Evolutionary conservation across 164 flowering plant genomes (phyloP).

Genomic region (Macadamia tetraphylla): DNA sequence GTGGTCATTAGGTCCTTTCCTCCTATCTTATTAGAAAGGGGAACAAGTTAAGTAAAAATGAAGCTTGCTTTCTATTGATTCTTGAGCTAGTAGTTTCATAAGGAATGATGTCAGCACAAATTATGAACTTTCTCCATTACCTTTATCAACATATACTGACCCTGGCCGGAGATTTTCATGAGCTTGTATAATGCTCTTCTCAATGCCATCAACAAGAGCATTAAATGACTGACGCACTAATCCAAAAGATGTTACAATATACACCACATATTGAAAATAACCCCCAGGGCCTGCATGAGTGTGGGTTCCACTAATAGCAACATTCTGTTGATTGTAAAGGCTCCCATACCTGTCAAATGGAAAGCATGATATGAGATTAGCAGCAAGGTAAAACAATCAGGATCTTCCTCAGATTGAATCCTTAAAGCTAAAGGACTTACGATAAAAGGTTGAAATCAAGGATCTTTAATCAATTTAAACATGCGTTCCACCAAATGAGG

Average conservation of each 20-base stretch:
- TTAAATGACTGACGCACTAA: slow-evolving; percentile 98
- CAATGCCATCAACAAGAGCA: slow-evolving; percentile 94
- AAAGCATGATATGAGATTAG: neutral
- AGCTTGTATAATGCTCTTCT: slow-evolving; percentile 83
- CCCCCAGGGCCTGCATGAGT: slow-evolving; percentile 99
- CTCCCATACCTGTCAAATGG: slow-evolving; percentile 65
- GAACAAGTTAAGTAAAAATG: neutral
- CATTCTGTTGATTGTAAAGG: slow-evolving; percentile 81
- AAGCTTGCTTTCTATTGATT: neutral
- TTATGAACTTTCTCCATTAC: slow-evolving; percentile 27
- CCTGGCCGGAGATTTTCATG: slow-evolving; percentile 92
- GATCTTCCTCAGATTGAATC: neutral
- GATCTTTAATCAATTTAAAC: neutral
- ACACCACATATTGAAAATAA: slow-evolving; percentile 89
- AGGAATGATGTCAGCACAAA: neutral
- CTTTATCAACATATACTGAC: slow-evolving; percentile 79
- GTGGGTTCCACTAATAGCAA: slow-evolving; percentile 96
- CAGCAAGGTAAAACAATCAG: neutral
- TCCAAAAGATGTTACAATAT: slow-evolving; percentile 92
- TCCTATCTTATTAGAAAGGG: too few relatives aligned
- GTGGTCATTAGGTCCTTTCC: too few relatives aligned
- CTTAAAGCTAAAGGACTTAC: neutral
- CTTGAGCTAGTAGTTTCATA: neutral
- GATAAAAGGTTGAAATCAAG: neutral
- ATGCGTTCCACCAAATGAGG: too few relatives aligned